Conservation (phyloP, 768 basidiomycete genomes). For the Cyathus striatus region DNA sequence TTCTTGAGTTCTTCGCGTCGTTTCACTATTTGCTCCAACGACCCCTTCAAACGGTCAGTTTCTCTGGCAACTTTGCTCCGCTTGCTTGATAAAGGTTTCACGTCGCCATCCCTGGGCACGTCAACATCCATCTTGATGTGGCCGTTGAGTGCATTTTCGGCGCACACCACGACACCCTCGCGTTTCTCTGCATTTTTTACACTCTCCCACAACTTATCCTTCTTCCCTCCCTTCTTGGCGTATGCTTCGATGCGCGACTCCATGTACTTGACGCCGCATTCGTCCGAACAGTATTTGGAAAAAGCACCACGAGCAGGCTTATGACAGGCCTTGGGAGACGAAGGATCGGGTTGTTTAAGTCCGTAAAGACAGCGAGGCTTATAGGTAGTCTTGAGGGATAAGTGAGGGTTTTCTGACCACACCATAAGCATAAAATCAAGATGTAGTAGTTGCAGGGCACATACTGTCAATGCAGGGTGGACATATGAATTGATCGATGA, state of each 20-base stretch:
- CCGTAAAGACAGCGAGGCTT: slow-evolving; percentile 76
- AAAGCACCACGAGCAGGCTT: slow-evolving; percentile 76
- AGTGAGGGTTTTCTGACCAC: slow-evolving; percentile 48
- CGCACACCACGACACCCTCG: slow-evolving; percentile 62
- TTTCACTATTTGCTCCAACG: slow-evolving; percentile 53
- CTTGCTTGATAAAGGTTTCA: slow-evolving; percentile 10
- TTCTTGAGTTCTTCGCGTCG: slow-evolving; percentile 62
- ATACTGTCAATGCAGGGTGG: slow-evolving; percentile 72
- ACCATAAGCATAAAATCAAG: slow-evolving; percentile 1
- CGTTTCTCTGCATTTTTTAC: slow-evolving; percentile 66
- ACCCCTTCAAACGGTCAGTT: slow-evolving; percentile 43
- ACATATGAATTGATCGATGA: slow-evolving; percentile 92
- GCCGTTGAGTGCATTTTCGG: slow-evolving; percentile 14
- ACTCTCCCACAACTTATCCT: slow-evolving; percentile 65
- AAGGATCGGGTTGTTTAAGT: slow-evolving; percentile 55
- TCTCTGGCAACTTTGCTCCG: slow-evolving; percentile 47
- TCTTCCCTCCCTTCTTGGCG: slow-evolving; percentile 57
- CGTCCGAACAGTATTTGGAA: slow-evolving; percentile 90
- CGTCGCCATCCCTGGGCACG: slow-evolving; percentile 15
- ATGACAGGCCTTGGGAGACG: slow-evolving; percentile 66
- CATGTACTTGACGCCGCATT: slow-evolving; percentile 78
- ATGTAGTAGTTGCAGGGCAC: slow-evolving; percentile 19
- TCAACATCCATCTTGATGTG: slow-evolving; percentile 15
- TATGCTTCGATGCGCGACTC: slow-evolving; percentile 57
- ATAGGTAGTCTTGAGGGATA: slow-evolving; percentile 77